These are phyloP conservation scores for Myxozyma kluyveri DNA, from an alignment of 805 yeast genomes.

Conservation along the genomic window DNA sequence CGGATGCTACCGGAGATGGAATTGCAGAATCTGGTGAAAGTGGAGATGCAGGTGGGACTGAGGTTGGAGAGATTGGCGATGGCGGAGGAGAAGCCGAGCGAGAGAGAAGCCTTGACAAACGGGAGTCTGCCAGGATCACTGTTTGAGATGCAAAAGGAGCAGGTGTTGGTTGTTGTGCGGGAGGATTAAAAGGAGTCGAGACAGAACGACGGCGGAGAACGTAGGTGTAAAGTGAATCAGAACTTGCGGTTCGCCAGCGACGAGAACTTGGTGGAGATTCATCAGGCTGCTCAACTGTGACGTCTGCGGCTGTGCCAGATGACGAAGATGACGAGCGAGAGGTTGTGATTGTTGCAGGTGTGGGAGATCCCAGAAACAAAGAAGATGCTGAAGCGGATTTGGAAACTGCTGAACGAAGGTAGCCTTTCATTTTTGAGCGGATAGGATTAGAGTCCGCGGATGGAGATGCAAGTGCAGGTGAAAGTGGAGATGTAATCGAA, in stretches of 20 bases:
- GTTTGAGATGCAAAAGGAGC: not conserved
- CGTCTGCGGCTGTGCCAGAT: not conserved
- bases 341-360: not conserved
- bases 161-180: not conserved
- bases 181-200: not conserved
- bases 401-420: not conserved
- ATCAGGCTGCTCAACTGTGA: not conserved
- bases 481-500: not conserved
- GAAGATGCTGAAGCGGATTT: not conserved
- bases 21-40: too few species aligned
- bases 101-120: not conserved
- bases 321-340: slow-evolving; percentile 3
- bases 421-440: not conserved
- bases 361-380: not conserved
- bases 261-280: not conserved
- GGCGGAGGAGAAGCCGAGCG: too few species aligned
- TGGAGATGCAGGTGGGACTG: too few species aligned
- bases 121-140: not conserved
- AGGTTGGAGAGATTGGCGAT: too few species aligned
- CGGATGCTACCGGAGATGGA: too few species aligned
- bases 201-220: not conserved
- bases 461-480: not conserved
- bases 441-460: too few species aligned
- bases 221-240: not conserved
- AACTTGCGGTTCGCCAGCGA: not conserved